Base-by-base conservation (phyloP, 352 stramenopile species). In the Pythium rhizo-oryzae region DNA sequence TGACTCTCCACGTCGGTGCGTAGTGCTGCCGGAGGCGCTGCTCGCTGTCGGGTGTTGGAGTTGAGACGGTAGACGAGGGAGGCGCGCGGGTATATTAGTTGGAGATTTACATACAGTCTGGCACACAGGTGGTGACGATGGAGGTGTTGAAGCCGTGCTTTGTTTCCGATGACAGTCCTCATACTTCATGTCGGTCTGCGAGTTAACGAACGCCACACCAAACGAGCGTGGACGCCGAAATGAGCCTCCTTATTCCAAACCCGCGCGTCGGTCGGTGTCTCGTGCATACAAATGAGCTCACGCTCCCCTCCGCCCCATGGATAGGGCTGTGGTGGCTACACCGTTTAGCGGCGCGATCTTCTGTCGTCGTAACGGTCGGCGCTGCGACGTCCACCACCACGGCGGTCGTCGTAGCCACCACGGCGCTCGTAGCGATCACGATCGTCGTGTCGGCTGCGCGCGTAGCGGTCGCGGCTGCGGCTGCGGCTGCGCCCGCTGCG, bases 321-420 rank as follows among this genome's bases (percentile, higher is more conserved):
- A 7, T 18, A 15, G 8, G 35, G 28, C 52, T 59, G 50, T 19
- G 30, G 18, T 12, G 52, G 21, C 50, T 19, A 15, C 44, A 11
- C 19, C 44, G 13, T 56, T 64, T 72, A 78, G 37, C 72, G 72
- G 39, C 69, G 69, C 60, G 68, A 67, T 66, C 68, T 72, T 74
- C 72, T 65, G 56, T 83, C 74, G 24, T 80, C 76, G 67, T 87
- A 78, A 62, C 71, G 67, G 47, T 81, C 71, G 18, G 75, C 61
- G 64, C 68, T 68, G 57, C 71, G 67, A 39, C 65, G 62, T 21
- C 68, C 46, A 39, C 64, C 72, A 30, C 80, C 71, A 64, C 81
- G 79, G 46, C 84, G 85, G 65, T 91, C 77, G 39, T 92, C 84
- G 46, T 89, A 77, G 25, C 79, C 73, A 57, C 80, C 77, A 41